These are phyloP conservation scores for Papiliotrema laurentii DNA, from an alignment of 1,284 basidiomycete genomes.

Conservation along the genomic window DNA sequence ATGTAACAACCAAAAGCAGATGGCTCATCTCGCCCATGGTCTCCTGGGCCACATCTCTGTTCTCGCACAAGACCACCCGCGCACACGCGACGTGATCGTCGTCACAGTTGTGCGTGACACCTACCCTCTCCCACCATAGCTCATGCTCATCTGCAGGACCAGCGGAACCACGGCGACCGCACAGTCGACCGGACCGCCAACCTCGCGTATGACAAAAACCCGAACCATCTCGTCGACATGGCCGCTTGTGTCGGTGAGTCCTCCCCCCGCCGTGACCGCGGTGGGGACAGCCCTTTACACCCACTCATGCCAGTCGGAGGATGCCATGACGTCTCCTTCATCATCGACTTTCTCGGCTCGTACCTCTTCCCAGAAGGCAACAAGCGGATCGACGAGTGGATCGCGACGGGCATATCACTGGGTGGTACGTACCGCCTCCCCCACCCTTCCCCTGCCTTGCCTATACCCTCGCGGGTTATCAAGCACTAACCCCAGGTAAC, in stretches of 20 bases:
- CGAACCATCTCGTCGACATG: conserved; percentile 66
- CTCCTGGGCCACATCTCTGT: conserved; percentile 24
- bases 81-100: conserved; percentile 37
- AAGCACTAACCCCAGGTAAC: too few relatives aligned
- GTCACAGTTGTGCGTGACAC: conserved; percentile 37
- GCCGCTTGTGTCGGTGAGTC: conserved; percentile 56
- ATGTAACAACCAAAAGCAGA: conserved; percentile 32
- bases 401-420: conserved; percentile 53
- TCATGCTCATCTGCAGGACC: conserved; percentile 55
- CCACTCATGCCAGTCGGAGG: conserved; percentile 54
- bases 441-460: background rate
- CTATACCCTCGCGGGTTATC: background rate
- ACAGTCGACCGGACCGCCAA: conserved; percentile 56
- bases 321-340: conserved; percentile 67
- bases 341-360: conserved; percentile 73
- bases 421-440: conserved; percentile 41
- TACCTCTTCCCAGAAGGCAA: conserved; percentile 72
- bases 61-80: conserved; percentile 10
- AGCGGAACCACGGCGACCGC: conserved; percentile 69
- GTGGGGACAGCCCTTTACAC: too few relatives aligned
- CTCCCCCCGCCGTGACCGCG: background rate
- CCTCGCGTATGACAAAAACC: conserved; percentile 60
- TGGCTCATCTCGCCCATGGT: conserved; percentile 36
- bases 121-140: background rate
- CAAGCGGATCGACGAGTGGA: conserved; percentile 62